Base-by-base conservation (phyloP, 371 early-diverging fungal genomes). In the Syncephalastrum contaminatum region DNA sequence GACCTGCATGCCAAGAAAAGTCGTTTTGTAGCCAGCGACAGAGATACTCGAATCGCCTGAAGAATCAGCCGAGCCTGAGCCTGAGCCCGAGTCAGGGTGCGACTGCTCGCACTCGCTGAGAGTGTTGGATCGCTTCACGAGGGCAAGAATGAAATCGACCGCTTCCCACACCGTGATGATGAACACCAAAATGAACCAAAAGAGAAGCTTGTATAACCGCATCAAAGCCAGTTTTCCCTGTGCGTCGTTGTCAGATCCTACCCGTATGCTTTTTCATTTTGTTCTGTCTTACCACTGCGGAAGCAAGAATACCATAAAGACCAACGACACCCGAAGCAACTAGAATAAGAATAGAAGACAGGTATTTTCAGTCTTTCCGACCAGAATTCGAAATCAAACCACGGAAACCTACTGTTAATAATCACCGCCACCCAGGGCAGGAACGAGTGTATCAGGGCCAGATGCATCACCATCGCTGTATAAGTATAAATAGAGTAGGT, bases 201-300 rank as follows among this genome's bases (percentile, higher is more conserved):
- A 64, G 13, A 77, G 50, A 21, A 69, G 22, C 49, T 73, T 77
- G 39, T 67, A 63, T 15, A 72, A 47, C 46, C 74, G 63, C 74
- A 77, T 77, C 60, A 77, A 48, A 8, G 62, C 60, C 39, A 73
- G 58, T 39, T 73, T 77, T 50, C 74, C 77, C 76, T 76, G 48
- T 58, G 20, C 14, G 30, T 30, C 6, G n/a, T 46, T 47, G 27
- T 48, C 39, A 40, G 21, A 40, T 12, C 47, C 36, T 8, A 30
- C 5, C 36, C 12, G 36, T 12, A 8, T 30, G 10, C 25, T 7
- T 25, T 25, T 25, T 25, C 7, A 5, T 25, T 25, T 25, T 25
- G 3, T 24, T 24, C 5, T 24, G 24, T 48, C 36, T 62, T 70
- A 72, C 73, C 51, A 63, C 60, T 46, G 63, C 52, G 19, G 66